phyloP scores from a whole-genome alignment of 495 filamentous ascomycete species.

The Neurospora sp. region DNA sequence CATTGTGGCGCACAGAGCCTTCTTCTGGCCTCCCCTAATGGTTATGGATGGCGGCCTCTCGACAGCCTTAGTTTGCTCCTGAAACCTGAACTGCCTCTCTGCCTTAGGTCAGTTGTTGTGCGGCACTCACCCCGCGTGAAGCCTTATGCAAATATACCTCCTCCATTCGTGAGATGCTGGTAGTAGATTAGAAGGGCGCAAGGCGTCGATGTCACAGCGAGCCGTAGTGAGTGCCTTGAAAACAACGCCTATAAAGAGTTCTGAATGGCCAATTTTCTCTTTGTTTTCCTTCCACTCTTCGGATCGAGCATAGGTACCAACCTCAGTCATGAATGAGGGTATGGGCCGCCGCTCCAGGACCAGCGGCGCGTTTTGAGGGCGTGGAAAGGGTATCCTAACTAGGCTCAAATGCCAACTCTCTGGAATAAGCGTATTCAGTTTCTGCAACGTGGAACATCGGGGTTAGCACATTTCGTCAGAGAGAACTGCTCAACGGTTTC shows the following conservation, averaged over 20 bases:
- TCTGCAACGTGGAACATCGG: neutral
- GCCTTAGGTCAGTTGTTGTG: neutral
- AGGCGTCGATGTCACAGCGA: neutral
- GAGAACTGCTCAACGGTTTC: neutral
- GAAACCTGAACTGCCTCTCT: neutral
- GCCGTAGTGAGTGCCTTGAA: neutral
- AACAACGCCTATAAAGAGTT: neutral
- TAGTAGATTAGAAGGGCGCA: neutral
- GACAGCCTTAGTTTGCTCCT: neutral
- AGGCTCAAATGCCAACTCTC: neutral
- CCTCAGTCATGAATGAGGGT: neutral
- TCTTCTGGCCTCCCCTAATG: neutral
- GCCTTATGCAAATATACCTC: neutral
- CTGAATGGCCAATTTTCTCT: neutral
- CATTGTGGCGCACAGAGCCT: neutral
- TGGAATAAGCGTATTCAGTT: neutral
- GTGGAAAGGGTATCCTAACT: neutral
- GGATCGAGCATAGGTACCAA: neutral
- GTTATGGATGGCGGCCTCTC: neutral
- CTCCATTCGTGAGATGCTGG: neutral
- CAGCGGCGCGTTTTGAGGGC: neutral
- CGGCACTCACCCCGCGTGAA: neutral
- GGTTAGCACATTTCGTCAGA: neutral
- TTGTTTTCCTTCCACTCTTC: neutral
- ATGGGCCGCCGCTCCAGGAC: neutral